Evolutionary conservation across 352 stramenopile species (phyloP), one percentile per base, ranked within the genome.

Genomic region (Phytophthora cajani): DNA sequence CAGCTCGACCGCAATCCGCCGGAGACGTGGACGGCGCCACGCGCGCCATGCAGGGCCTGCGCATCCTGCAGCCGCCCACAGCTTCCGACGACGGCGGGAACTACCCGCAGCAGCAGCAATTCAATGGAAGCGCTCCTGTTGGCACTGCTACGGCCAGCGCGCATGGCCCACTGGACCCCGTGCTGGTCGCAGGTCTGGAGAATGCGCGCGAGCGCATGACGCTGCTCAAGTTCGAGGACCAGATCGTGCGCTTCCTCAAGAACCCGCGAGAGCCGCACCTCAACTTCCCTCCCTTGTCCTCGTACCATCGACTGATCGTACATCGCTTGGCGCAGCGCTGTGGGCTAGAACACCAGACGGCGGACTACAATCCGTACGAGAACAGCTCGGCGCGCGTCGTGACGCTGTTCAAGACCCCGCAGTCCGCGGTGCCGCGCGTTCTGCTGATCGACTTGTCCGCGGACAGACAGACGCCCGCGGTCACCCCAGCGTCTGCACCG

Each of bases 261-360:
- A 88, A 83, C 62, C 67, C 79, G 21, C 71, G 75, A 32, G 88
- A 95, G 73, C 63, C 67, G 53, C 86, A 95, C 56, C 77, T 95
- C 14, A 83, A 82, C 54, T 94, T 97, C 67, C 88, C 89, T 36
- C 87, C 89, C 49, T 65, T 95, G 30, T 96, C 90, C 25, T 96
- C 89, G 25, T 96, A 94, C 66, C 89, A 97, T 64, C 89, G 90
- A 6, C 80, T 97, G 9, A 94, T 97, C 72, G 72, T 98, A 8
- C 96, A 99, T 79, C 91, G 96, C 1, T 81, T 99, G 32, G 95
- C 92, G 0, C 92, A 99, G 69, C 87, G 96, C n/a, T 99, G 97
- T 74, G 72, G 75, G 11, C 84, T 99, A 55, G 82, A 95, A 42
- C 86, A 98, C 62, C 93, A 98, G 70, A 96, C 87, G 0, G 82